Evolutionary conservation across 78 protist species (phyloP), one percentile per base, ranked within the genome.

Genomic region (Tieghemostelium lacteum): DNA sequence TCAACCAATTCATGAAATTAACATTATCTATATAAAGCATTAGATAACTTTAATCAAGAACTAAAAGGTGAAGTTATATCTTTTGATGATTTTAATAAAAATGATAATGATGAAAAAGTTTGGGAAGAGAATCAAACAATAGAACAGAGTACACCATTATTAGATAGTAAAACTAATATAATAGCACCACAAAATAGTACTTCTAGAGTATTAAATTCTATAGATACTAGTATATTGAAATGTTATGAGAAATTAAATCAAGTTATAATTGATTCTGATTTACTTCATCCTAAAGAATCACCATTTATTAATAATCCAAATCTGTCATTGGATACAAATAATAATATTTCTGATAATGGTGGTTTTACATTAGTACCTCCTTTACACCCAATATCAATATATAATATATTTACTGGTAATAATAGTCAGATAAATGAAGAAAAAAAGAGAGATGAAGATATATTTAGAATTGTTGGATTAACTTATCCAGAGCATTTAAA

Each of bases 221-320:
- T 65, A 52, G 29, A 76, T 20, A 42, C 20, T 14, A 28, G 26
- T 36, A 33, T 64, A 0, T 28, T 76, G 66, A 22, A 55, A 26
- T 19, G 14, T 7, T n/a, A n/a, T n/a, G n/a, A n/a, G n/a, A n/a
- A n/a, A n/a, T n/a, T n/a, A n/a, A n/a, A n/a, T n/a, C n/a, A 60
- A 19, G 36, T 1, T 2, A 76, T 76, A 36, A 33, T 62, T 5
- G 74, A 76, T 12, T 62, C 75, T 10, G 66, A 76, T 64, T 39
- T 64, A 17, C 24, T 76, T 8, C 40, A 40, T 17, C 73, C 72
- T 4, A 45, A 29, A 17, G 87, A 76, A 65, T 76, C 87, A 52
- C 87, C 87, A 10, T 76, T 76, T 52, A 65, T 64, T 6, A 54
- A 62, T 42, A 42, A 31, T 8, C 76, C 76, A 2, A 70, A 26